Evolutionary conservation across 805 yeast genomes (phyloP), one percentile per base, ranked within the genome.

Genomic region (Starmerella potacharoeniae): DNA sequence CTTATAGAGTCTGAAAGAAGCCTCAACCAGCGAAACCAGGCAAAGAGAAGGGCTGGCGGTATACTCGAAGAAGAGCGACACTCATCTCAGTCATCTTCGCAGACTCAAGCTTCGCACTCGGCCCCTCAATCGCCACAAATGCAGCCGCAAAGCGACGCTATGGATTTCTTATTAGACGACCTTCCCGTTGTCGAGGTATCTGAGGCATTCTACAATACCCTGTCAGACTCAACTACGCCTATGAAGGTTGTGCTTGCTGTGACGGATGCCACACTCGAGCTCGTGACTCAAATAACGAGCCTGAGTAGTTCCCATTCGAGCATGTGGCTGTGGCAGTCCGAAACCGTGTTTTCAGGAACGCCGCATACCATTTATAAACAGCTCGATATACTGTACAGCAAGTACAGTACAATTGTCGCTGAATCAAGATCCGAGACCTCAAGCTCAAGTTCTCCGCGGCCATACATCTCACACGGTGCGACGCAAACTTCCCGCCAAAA

Each of bases 131-230:
- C 40, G 13, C 47, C 47, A 48, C 49, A 40, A 41, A 13, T 13
- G 9, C 33, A 31, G 42, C 51, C 51, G 5, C 42, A 48, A n/a
- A 22, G 14, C 29, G 49, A 50, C 36, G 28, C 48, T 4, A 31
- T n/a, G 3, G 28, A 16, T 2, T 10, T 16, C n/a, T 30, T 36
- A 3, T 14, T 30, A 1, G 52, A 39, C 1, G 53, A 53, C 9
- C n/a, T 53, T 29, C 56, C 52, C 7, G 30, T 53, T 30, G 45
- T 43, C n/a, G 59, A 56, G 30, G 51, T 58, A 8, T 54, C 51
- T 1, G 60, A 56, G 28, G 34, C 55, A 5, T 58, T 46, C 50
- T 36, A 49, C 46, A 40, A 40, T 16, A 50, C 55, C 6, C 37
- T 58, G 28, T 34, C 5, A 11, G 55, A 52, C 17, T 37, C 48